Base-by-base conservation (phyloP, 331 rosid genomes). In the Malus hybrid region DNA sequence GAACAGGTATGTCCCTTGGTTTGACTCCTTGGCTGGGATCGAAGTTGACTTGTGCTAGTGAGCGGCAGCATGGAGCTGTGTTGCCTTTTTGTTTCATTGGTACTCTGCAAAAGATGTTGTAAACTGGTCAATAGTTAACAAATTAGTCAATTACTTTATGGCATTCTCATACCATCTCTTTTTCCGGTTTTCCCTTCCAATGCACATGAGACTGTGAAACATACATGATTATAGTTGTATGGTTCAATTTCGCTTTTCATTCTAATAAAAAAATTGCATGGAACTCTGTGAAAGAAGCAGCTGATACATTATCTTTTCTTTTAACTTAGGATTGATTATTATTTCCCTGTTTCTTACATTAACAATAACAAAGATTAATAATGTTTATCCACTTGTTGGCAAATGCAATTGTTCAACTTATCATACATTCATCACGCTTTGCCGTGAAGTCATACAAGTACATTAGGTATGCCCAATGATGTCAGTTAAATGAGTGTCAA, bases 1-100 rank as follows among this genome's bases (percentile, higher is more conserved):
- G 82, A 94, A 94, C 82, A 94, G 99, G 99, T 90, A 87, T 77
- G 3, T 48, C 32, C 59, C 68, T 81, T 10, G 69, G 46, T 14
- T 18, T 16, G 18, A 24, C 6, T 6, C 22, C 0, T 72, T 34
- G 67, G 33, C 16, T 72, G 5, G 7, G n/a, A 48, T 39, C 7
- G 7, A 61, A 39, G 19, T 36, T 36, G 22, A 4, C 14, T 16
- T 31, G 55, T 59, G 24, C 60, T 46, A 16, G 60, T 74, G 50
- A 14, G 67, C 29, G 18, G 56, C 42, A 20, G 22, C 13, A 15
- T 73, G 27, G 19, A 46, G 24, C 62, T 46, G 2, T 12, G 34
- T 19, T 18, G 3, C 31, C 52, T 63, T 18, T 8, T 10, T 64
- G 78, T 22, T 64, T 42, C 1, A 46, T 29, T 15, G 42, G 52